Conservation (phyloP, 768 basidiomycete genomes). For the Tricholoma flavovirens region DNA sequence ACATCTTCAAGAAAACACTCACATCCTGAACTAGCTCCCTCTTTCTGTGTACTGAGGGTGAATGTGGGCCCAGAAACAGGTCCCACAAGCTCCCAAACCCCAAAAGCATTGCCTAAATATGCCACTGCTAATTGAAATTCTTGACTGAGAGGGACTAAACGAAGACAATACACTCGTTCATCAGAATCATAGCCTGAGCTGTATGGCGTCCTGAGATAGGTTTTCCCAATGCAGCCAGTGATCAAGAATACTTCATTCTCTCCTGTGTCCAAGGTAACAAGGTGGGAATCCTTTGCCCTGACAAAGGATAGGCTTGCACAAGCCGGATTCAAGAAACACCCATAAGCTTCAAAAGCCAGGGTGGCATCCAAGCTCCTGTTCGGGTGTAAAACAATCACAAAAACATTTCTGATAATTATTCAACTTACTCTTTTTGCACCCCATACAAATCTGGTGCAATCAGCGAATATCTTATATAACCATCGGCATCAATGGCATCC, state of each 20-base stretch:
- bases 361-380: background rate
- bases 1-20: background rate
- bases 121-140: background rate
- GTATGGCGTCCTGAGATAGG: background rate
- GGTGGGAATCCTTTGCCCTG: background rate
- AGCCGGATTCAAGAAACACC: background rate
- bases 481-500: background rate
- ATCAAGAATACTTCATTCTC: background rate
- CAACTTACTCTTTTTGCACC: background rate
- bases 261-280: background rate
- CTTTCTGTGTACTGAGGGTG: background rate
- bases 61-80: background rate
- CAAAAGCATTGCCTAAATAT: background rate
- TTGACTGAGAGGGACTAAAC: background rate
- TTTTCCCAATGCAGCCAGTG: background rate
- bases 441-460: background rate
- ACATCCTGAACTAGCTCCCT: background rate
- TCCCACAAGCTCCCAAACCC: background rate
- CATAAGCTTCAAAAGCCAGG: background rate
- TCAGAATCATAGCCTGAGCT: background rate
- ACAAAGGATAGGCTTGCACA: background rate
- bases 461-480: background rate
- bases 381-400: background rate
- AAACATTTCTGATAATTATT: background rate
- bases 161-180: background rate